Conservation (phyloP, 2,329 filamentous ascomycete genomes). For the Trichoderma pleuroti region DNA sequence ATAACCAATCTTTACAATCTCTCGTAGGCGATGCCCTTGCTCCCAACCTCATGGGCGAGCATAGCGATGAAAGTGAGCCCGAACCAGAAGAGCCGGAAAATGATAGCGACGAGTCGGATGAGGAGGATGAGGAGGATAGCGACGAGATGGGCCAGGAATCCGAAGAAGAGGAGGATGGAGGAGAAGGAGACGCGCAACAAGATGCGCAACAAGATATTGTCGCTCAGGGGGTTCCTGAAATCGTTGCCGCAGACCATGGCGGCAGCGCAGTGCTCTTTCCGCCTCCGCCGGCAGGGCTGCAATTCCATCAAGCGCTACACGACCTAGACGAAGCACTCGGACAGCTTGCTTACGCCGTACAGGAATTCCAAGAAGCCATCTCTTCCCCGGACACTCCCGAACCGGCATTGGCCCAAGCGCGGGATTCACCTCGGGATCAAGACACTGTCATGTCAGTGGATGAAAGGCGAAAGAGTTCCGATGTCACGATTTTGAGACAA, state of each 20-base stretch:
- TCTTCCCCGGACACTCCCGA: not conserved
- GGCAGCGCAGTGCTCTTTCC: constrained; percentile 3
- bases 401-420: not conserved
- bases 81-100: constrained; percentile 19
- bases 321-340: constrained; percentile 18
- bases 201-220: constrained; percentile 11
- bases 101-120: constrained; percentile 21
- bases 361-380: constrained; percentile 16
- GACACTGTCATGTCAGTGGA: not conserved
- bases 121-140: not conserved
- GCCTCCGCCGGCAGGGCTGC: not conserved
- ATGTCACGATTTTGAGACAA: not conserved
- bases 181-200: constrained; percentile 15
- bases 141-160: constrained; percentile 20
- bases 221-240: not conserved
- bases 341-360: constrained; percentile 16
- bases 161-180: constrained; percentile 20
- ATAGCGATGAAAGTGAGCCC: constrained; percentile 19
- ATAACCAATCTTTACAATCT: constrained; percentile 17
- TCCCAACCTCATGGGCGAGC: not conserved
- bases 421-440: not conserved
- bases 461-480: not conserved
- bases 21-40: not conserved
- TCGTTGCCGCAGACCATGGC: not conserved
- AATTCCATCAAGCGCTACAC: constrained; percentile 10